phyloP scores from a whole-genome alignment of 75 land plant genomes.

The Picea sitchensis region DNA sequence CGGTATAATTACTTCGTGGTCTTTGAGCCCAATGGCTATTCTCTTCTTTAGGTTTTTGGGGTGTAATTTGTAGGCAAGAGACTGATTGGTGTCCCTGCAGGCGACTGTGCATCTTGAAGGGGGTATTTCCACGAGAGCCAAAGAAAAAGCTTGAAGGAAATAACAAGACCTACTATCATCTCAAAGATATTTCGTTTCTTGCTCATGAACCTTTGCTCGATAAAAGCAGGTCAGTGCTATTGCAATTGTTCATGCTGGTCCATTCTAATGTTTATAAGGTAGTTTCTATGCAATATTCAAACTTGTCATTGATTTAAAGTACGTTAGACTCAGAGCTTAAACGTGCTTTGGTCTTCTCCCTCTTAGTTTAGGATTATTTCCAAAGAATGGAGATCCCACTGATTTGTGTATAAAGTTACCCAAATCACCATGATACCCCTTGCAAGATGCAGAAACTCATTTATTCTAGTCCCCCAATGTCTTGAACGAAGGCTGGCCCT shows the following conservation, averaged over 20 bases:
- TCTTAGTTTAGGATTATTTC: background rate
- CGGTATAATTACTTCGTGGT: slow-evolving; percentile 38
- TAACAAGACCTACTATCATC: slow-evolving; percentile 88
- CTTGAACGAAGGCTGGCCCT: no score
- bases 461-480: no score
- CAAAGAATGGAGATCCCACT: background rate
- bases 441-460: background rate
- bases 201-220: slow-evolving; percentile 84
- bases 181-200: slow-evolving; percentile 86
- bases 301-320: background rate
- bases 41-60: background rate
- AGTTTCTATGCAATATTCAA: background rate
- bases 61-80: background rate
- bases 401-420: background rate
- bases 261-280: background rate
- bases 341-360: background rate
- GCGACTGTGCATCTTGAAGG: slow-evolving; percentile 87
- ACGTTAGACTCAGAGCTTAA: background rate
- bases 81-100: slow-evolving; percentile 24
- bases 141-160: slow-evolving; percentile 95
- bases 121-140: slow-evolving; percentile 89
- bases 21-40: background rate
- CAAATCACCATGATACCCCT: background rate
- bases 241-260: background rate
- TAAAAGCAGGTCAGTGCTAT: slow-evolving; percentile 43